Evolutionary conservation across 495 filamentous ascomycete species (phyloP), one percentile per base, ranked within the genome.

Genomic region (Aspergillus incahuasiensis): DNA sequence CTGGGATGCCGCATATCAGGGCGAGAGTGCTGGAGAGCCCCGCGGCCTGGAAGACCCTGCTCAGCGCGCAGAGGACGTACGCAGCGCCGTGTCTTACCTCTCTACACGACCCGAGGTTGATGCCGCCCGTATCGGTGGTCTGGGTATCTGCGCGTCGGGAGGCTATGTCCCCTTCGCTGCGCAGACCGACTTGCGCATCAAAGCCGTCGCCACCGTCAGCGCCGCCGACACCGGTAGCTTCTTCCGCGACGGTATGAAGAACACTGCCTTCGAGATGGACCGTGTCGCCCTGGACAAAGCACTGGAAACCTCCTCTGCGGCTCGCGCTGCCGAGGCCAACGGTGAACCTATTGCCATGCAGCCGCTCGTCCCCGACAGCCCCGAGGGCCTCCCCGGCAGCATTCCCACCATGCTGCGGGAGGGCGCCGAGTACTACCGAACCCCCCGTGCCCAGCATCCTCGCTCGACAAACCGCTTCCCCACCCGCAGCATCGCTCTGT

Each of bases 111-210:
- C 56, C 0, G 65, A 63, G 21, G 32, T 35, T 15, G 65, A 76
- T 25, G 51, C 61, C 21, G 60, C 68, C 32, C 61, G 67, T 3
- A 74, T 78, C 40, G 73, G 72, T 1, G 73, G 46, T 1, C 58
- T 78, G 11, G 71, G 72, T 16, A 73, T 76, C 56, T 78, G 72
- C 60, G 74, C 59, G 56, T 65, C 65, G 18, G 72, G 71, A 15
- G 62, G 61, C 8, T 75, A 70, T 34, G 54, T 68, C 5, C 60
- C 68, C 42, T 67, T 61, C 35, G 71, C 74, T 2, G 72, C 74
- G 2, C 69, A 74, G 56, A 63, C 71, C n/a, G 73, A 78, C 54
- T 57, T 54, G 6, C 65, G 74, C 16, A 62, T 78, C 15, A 68
- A 63, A 16, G 71, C 72, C 41, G 63, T 74, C 28, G 74, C 72